These are phyloP conservation scores for Byssothecium circinans DNA, from an alignment of 2,329 filamentous ascomycete genomes.

Conservation along the genomic window DNA sequence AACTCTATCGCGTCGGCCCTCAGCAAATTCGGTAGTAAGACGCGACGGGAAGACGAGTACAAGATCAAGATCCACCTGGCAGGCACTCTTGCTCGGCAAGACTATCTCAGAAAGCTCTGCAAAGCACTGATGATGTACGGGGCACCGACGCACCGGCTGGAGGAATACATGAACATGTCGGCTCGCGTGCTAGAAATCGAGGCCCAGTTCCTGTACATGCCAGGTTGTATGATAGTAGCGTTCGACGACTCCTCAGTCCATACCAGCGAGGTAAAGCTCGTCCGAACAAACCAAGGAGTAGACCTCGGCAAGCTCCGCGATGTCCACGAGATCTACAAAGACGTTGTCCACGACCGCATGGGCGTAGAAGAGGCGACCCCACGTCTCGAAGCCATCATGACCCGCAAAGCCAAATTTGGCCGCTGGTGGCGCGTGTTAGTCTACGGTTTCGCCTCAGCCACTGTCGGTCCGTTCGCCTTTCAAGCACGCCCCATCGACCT, in stretches of 20 bases:
- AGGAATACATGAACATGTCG: conserved; percentile 90
- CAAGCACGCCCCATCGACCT: conserved; percentile 75
- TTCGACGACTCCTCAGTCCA: conserved; percentile 76
- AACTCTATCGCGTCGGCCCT: conserved; percentile 40
- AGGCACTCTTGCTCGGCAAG: conserved; percentile 74
- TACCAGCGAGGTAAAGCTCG: conserved; percentile 78
- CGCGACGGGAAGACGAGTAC: conserved; percentile 54
- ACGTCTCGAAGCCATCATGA: conserved; percentile 64
- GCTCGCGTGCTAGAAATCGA: conserved; percentile 87
- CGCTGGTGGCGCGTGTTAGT: conserved; percentile 59
- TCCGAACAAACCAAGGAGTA: conserved; percentile 68
- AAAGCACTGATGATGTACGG: conserved; percentile 86
- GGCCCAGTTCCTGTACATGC: conserved; percentile 85
- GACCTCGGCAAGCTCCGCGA: conserved; percentile 75
- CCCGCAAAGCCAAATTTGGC: conserved; percentile 57
- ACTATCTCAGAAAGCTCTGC: conserved; percentile 82
- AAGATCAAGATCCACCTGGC: conserved; percentile 64
- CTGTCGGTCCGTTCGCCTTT: conserved; percentile 80
- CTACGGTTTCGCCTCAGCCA: conserved; percentile 75
- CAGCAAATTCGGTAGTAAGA: conserved; percentile 31
- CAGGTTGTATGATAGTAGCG: conserved; percentile 91
- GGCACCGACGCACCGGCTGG: conserved; percentile 85
- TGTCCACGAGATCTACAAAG: conserved; percentile 76
- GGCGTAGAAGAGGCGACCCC: conserved; percentile 69
- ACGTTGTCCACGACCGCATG: conserved; percentile 77